Percentiles rank a stretch among this genome's conserved stretches.
phyloP scores from a whole-genome alignment of 306 rosid genomes.

The Begonia peltatifolia region DNA sequence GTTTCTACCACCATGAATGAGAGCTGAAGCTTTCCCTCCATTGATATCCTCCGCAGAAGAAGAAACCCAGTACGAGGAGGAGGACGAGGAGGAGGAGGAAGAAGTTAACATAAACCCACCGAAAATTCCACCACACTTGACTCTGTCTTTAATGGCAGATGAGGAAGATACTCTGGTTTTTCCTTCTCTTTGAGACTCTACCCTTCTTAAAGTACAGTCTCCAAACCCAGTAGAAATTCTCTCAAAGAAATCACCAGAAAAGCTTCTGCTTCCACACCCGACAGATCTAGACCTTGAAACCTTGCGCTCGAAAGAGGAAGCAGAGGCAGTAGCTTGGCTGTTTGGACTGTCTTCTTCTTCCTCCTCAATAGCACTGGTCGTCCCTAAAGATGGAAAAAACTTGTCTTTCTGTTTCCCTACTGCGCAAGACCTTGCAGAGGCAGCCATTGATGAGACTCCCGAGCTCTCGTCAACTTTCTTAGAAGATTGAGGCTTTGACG shows the following conservation, averaged over 20 bases:
- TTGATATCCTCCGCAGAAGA: conserved; percentile 33
- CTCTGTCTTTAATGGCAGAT: conserved; percentile 52
- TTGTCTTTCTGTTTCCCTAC: background rate
- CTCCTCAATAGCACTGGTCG: conserved; percentile 9
- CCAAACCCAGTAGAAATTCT: conserved; percentile 97
- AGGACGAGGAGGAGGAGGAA: conserved; percentile 48
- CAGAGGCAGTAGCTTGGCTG: conserved; percentile 19
- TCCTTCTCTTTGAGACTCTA: conserved; percentile 79
- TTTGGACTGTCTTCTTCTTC: conserved; percentile 40
- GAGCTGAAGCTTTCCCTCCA: conserved; percentile 3
- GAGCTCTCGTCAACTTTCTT: conserved; percentile 12
- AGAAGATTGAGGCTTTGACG: conserved; percentile 13
- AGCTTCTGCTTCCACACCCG: conserved; percentile 93
- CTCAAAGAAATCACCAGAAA: conserved; percentile 89
- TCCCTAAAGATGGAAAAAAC: conserved; percentile 1
- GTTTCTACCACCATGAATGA: background rate
- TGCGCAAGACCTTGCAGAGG: background rate
- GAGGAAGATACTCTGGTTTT: conserved; percentile 20
- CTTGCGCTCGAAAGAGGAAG: conserved; percentile 65
- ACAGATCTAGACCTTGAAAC: conserved; percentile 96
- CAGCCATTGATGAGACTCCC: background rate
- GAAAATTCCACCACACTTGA: conserved; percentile 66
- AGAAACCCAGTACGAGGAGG: conserved; percentile 59
- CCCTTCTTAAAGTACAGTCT: conserved; percentile 80
- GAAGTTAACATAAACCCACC: conserved; percentile 80